A percentile compares a stretch with the other conserved stretches of the same genome.
phyloP scores from a whole-genome alignment of 2,329 filamentous ascomycete genomes.

The Diaporthe humulicola region DNA sequence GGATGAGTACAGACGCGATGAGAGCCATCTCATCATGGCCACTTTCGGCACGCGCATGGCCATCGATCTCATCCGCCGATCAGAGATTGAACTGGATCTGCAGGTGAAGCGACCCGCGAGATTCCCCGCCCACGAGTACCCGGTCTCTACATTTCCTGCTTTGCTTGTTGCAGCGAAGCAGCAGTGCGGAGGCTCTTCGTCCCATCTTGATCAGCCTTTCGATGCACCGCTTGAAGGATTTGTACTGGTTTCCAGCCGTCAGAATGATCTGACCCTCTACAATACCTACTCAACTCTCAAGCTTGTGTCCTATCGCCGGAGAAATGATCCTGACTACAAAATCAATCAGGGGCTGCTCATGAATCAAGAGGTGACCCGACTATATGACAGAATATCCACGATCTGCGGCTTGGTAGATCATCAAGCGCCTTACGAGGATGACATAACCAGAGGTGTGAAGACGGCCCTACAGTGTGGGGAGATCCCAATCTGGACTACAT shows the following conservation, averaged over 20 bases:
- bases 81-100: constrained; percentile 21
- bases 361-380: not conserved
- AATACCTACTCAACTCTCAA: constrained; percentile 15
- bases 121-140: constrained; percentile 25
- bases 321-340: not conserved
- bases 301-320: not conserved
- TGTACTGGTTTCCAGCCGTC: not conserved
- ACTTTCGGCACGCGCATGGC: constrained; percentile 18
- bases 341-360: not conserved
- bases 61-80: constrained; percentile 31
- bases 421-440: not conserved
- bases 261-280: constrained; percentile 13
- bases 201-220: not conserved
- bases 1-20: not conserved
- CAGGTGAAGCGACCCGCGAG: constrained; percentile 11
- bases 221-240: not conserved
- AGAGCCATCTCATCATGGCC: constrained; percentile 23
- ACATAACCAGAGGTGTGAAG: constrained; percentile 14
- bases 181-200: not conserved
- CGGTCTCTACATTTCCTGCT: constrained; percentile 18
- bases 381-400: not conserved
- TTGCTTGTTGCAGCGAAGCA: constrained; percentile 16
- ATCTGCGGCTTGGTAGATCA: not conserved
- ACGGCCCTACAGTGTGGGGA: not conserved
- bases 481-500: constrained; percentile 2